A percentile compares a stretch with the other conserved stretches of the same genome.
Evolutionary conservation across 2,329 filamentous ascomycete species (phyloP).

Genomic region (Pseudogymnoascus sp.): DNA sequence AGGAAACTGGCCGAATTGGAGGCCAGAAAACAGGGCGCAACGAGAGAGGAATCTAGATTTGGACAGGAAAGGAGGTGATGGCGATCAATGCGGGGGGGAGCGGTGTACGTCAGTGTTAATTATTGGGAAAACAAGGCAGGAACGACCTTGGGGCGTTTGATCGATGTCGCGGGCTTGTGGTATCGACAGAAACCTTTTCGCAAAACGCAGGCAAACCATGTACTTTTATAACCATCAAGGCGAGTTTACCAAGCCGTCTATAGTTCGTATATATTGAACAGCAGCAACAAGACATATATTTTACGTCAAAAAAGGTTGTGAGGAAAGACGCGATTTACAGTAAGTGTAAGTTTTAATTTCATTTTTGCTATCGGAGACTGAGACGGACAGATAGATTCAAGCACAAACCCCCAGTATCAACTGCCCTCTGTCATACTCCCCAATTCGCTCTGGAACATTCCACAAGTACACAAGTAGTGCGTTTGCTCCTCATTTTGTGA

Average conservation of each 20-base stretch:
- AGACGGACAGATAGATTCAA: background rate
- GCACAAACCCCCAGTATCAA: background rate
- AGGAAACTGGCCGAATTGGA: constrained; percentile 46
- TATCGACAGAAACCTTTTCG: background rate
- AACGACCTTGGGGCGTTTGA: background rate
- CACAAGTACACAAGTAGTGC: background rate
- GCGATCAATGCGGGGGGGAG: background rate
- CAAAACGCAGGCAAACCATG: background rate
- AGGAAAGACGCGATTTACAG: background rate
- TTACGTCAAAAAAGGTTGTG: background rate
- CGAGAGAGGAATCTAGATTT: constrained; percentile 30
- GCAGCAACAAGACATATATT: background rate
- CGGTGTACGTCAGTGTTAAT: background rate
- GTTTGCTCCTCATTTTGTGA: background rate
- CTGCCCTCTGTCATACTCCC: background rate
- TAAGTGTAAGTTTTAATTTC: constrained; percentile 4
- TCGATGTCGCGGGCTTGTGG: background rate
- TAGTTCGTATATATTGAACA: background rate
- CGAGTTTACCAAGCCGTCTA: background rate
- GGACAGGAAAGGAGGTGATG: constrained; percentile 26
- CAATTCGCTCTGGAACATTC: background rate
- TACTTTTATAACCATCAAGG: background rate
- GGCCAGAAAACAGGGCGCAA: constrained; percentile 32
- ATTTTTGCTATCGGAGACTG: constrained; percentile 10
- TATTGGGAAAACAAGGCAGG: background rate